Percentiles rank a stretch among this genome's conserved stretches.
phyloP scores from a whole-genome alignment of 148 eudicot species.

The Oxyria digyna region DNA sequence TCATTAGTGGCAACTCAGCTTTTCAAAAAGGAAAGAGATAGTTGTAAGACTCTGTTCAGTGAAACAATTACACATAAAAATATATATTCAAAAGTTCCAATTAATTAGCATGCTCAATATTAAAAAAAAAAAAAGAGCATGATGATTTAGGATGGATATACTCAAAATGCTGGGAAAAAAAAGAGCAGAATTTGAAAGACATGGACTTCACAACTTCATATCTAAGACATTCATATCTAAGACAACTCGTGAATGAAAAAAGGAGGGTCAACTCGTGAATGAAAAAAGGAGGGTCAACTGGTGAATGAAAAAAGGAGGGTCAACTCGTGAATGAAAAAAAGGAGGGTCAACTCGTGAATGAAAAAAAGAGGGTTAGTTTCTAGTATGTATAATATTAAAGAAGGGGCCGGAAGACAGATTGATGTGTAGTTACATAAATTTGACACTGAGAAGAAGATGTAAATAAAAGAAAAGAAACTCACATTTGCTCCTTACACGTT shows the following conservation, averaged over 20 bases:
- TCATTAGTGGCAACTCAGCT: background rate
- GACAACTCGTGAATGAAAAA: background rate
- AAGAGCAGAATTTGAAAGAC: background rate
- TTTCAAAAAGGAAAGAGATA: background rate
- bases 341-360: no score
- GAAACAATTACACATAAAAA: background rate
- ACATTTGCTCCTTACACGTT: conserved; percentile 93
- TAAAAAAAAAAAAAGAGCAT: background rate
- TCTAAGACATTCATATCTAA: background rate
- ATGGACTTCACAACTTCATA: background rate
- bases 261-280: no score
- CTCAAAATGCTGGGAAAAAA: background rate
- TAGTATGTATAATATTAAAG: background rate
- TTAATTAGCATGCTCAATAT: background rate
- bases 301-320: no score
- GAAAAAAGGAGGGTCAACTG: background rate
- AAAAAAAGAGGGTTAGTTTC: background rate
- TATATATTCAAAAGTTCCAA: background rate
- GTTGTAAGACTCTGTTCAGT: background rate
- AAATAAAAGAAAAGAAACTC: conserved; percentile 18
- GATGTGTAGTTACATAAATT: background rate
- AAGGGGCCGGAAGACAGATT: background rate
- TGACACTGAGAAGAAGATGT: background rate
- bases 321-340: no score
- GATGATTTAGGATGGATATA: background rate